Evolutionary conservation across 2,329 filamentous ascomycete genomes (phyloP).

Genomic region (Dichotomopilus funicola): DNA sequence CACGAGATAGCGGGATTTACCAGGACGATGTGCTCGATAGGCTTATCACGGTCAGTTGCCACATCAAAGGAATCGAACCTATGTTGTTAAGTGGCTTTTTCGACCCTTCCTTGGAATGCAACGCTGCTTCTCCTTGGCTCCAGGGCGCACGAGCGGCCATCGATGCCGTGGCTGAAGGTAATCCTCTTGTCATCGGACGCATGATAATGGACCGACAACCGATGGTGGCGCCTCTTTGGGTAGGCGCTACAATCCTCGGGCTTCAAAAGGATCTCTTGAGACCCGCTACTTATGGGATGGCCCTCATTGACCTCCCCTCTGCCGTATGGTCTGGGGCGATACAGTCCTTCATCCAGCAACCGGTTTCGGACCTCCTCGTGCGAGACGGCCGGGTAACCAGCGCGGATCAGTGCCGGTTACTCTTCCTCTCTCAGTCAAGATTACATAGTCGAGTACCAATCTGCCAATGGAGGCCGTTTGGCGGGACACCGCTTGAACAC

Average conservation of each 20-base stretch:
- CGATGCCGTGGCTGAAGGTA: constrained; percentile 8
- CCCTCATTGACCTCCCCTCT: constrained; percentile 25
- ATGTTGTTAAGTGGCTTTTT: constrained; percentile 27
- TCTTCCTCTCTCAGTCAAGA: constrained; percentile 25
- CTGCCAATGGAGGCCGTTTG: constrained; percentile 29
- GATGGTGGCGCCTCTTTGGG: constrained; percentile 25
- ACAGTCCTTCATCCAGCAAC: constrained; percentile 26
- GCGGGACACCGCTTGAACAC: constrained; percentile 24
- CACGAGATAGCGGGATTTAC: neutral
- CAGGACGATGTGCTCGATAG: constrained; percentile 12
- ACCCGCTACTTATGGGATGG: constrained; percentile 22
- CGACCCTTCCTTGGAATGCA: constrained; percentile 26
- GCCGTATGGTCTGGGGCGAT: constrained; percentile 26
- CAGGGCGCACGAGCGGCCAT: constrained; percentile 26
- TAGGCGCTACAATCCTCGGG: constrained; percentile 23
- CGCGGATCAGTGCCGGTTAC: constrained; percentile 27
- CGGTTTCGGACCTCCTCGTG: constrained; percentile 14
- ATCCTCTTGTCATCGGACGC: constrained; percentile 16
- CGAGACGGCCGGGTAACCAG: constrained; percentile 16
- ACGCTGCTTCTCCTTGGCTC: constrained; percentile 27
- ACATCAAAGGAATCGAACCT: constrained; percentile 18
- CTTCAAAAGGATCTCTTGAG: constrained; percentile 10
- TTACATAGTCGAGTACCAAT: constrained; percentile 20
- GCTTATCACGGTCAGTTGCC: constrained; percentile 20
- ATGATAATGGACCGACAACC: constrained; percentile 26